A percentile compares a stretch with the other conserved stretches of the same genome.
phyloP scores from a whole-genome alignment of 352 stramenopile genomes.

The Aphanomyces invadans region DNA sequence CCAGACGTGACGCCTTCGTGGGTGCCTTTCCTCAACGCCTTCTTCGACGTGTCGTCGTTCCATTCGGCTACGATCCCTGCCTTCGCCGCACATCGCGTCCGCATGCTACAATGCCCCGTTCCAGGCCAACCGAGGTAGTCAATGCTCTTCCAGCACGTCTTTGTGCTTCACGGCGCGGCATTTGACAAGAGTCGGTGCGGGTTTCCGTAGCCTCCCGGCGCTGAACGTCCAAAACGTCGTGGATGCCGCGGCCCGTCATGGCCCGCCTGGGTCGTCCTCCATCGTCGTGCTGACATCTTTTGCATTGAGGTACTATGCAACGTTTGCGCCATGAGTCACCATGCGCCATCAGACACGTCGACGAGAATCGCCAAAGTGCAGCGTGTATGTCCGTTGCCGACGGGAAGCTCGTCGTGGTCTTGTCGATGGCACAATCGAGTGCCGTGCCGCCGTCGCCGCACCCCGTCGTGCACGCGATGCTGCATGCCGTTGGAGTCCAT shows the following conservation, averaged over 20 bases:
- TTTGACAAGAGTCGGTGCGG: too few relatives aligned
- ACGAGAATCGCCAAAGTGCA: background rate
- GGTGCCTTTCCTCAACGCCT: constrained; percentile 2
- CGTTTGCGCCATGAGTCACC: too few relatives aligned
- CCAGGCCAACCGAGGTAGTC: background rate
- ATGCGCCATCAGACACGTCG: too few relatives aligned
- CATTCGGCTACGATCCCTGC: background rate
- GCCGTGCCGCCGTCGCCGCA: background rate
- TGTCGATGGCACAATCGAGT: background rate
- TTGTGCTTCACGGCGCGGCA: too few relatives aligned
- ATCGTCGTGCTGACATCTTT: background rate
- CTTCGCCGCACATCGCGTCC: background rate
- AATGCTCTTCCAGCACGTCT: too few relatives aligned
- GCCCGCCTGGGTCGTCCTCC: background rate
- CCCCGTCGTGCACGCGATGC: background rate
- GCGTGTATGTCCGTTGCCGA: background rate
- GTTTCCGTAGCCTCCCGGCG: background rate
- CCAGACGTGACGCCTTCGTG: background rate
- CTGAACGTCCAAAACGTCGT: background rate
- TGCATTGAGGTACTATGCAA: background rate
- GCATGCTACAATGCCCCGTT: background rate
- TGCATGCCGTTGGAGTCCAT: background rate
- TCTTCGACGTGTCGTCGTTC: background rate
- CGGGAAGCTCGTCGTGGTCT: background rate
- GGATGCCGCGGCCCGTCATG: background rate